Evolutionary conservation across 2,329 filamentous ascomycete genomes (phyloP).

Genomic region (Gnomoniopsis smithogilvyi): DNA sequence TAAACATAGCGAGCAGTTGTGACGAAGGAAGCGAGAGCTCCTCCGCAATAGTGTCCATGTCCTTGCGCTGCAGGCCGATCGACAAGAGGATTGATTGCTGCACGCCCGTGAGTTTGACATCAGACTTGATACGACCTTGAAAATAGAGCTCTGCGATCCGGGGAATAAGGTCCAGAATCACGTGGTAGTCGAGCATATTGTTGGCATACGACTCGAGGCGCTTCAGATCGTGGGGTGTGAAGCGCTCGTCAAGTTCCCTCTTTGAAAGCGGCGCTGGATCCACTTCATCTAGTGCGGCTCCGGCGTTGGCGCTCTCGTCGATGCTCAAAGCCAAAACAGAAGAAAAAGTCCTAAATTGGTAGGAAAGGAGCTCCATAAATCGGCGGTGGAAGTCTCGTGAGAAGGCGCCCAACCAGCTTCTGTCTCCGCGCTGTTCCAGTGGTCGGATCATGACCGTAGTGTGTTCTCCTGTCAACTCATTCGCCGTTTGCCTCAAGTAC

Average conservation of each 20-base stretch:
- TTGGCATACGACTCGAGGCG: conserved; percentile 92
- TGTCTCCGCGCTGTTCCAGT: conserved; percentile 65
- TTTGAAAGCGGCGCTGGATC: conserved; percentile 62
- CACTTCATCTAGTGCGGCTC: conserved; percentile 61
- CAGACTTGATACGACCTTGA: conserved; percentile 64
- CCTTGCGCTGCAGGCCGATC: conserved; percentile 86
- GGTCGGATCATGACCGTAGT: conserved; percentile 96
- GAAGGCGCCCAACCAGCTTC: conserved; percentile 85
- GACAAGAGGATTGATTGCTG: conserved; percentile 88
- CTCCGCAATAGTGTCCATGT: conserved; percentile 73
- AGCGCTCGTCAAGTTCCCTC: conserved; percentile 67
- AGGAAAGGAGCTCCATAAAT: conserved; percentile 87
- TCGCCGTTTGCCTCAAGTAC: conserved; percentile 89
- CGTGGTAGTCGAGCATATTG: conserved; percentile 96
- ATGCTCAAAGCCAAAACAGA: conserved; percentile 79
- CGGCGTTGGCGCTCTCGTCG: conserved; percentile 76
- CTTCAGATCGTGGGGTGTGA: conserved; percentile 94
- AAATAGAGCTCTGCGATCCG: conserved; percentile 83
- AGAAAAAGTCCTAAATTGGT: conserved; percentile 84
- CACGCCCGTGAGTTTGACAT: conserved; percentile 72
- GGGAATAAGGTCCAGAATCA: conserved; percentile 90
- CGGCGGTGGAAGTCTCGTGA: conserved; percentile 89
- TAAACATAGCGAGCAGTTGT: conserved; percentile 93
- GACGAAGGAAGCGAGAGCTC: conserved; percentile 72
- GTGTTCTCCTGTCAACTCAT: conserved; percentile 95